phyloP scores from a whole-genome alignment of 1,284 basidiomycete genomes.

The Phellopilus nigrolimitatus region DNA sequence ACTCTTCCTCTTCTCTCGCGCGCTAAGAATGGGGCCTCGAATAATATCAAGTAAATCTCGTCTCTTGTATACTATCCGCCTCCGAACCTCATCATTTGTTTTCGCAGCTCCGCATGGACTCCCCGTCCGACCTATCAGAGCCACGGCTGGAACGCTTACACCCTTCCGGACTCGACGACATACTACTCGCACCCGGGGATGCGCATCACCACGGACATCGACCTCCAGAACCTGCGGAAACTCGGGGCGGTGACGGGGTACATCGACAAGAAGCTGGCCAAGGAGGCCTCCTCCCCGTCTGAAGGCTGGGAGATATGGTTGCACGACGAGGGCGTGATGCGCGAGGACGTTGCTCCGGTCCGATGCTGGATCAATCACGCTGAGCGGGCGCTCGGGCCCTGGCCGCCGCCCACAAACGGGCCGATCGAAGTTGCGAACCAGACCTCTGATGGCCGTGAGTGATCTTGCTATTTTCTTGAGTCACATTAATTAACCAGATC shows the following conservation, averaged over 20 bases:
- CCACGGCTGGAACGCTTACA: conserved; percentile 61
- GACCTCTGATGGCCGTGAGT: conserved; percentile 53
- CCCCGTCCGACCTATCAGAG: conserved; percentile 27
- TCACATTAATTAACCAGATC: neutral
- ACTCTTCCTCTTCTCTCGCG: conserved; percentile 12
- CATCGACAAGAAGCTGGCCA: conserved; percentile 36
- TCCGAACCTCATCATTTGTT: conserved; percentile 1
- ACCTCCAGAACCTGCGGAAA: conserved; percentile 46
- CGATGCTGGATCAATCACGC: conserved; percentile 64
- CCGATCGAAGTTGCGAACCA: conserved; percentile 6
- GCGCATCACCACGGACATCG: conserved; percentile 59
- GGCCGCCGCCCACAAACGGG: conserved; percentile 32
- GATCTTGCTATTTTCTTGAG: neutral
- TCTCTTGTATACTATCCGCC: conserved; percentile 14
- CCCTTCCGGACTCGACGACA: conserved; percentile 58
- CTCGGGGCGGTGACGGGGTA: conserved; percentile 48
- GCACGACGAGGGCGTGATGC: conserved; percentile 29
- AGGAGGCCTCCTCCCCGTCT: conserved; percentile 29
- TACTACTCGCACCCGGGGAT: conserved; percentile 62
- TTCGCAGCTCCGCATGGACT: conserved; percentile 27
- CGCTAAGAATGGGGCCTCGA: neutral
- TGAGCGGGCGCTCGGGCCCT: conserved; percentile 45
- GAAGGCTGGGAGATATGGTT: conserved; percentile 55
- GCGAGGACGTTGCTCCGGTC: conserved; percentile 33
- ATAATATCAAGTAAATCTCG: conserved; percentile 10